Conservation (phyloP, 2,329 filamentous ascomycete genomes). For the Pseudopyricularia javanii region DNA sequence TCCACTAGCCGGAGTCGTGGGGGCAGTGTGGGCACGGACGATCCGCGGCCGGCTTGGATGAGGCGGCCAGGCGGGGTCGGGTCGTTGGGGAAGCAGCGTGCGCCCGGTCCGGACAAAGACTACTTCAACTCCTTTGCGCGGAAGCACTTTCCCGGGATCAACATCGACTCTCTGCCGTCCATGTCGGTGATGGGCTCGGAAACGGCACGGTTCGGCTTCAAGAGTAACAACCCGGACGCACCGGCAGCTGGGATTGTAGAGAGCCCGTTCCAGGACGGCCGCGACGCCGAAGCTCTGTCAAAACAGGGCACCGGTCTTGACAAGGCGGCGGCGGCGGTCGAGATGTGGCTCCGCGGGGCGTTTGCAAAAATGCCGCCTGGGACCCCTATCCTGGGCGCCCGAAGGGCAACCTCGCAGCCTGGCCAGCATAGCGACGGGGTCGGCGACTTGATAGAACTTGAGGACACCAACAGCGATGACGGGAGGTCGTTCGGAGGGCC, state of each 20-base stretch:
- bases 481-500: constrained; percentile 16
- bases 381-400: constrained; percentile 28
- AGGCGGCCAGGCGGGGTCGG: constrained; percentile 81
- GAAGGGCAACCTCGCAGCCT: constrained; percentile 9
- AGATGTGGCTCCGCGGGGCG: constrained; percentile 81
- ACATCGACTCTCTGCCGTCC: constrained; percentile 55
- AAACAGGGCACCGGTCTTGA: constrained; percentile 51
- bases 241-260: constrained; percentile 31
- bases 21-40: constrained; percentile 22
- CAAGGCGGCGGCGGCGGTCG: constrained; percentile 74
- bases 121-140: constrained; percentile 74
- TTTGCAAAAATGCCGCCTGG: constrained; percentile 46
- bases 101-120: constrained; percentile 74
- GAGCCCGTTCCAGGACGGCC: constrained; percentile 34
- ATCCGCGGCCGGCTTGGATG: constrained; percentile 47
- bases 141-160: constrained; percentile 69
- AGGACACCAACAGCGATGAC: constrained; percentile 48
- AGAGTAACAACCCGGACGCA: background rate
- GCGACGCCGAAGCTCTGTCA: constrained; percentile 16
- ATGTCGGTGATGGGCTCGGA: constrained; percentile 53
- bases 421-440: constrained; percentile 18
- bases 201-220: constrained; percentile 44
- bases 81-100: constrained; percentile 57
- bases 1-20: constrained; percentile 21
- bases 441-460: constrained; percentile 60